Evolutionary conservation across 345 rosid genomes (phyloP).

Genomic region (Gossypium ekmanianum): DNA sequence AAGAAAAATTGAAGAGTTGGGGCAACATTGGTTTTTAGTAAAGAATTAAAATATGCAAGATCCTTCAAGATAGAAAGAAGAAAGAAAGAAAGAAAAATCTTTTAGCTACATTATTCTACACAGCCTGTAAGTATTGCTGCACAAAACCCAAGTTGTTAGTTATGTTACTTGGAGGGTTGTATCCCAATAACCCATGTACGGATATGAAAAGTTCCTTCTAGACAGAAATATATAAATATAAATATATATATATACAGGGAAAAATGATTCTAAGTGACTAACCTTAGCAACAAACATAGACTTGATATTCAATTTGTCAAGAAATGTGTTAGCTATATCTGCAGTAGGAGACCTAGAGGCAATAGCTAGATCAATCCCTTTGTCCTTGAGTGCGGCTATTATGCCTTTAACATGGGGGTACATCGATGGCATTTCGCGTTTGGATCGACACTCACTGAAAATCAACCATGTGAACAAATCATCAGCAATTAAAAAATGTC

Average conservation of each 20-base stretch:
- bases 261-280: background rate
- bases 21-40: background rate
- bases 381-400: conserved; percentile 59
- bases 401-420: conserved; percentile 79
- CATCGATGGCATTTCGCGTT: conserved; percentile 68
- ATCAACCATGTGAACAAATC: background rate
- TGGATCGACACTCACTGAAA: conserved; percentile 58
- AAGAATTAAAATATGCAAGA: background rate
- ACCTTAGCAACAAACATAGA: conserved; percentile 68
- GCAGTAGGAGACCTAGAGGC: conserved; percentile 81
- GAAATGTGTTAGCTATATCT: conserved; percentile 63
- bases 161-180: no score
- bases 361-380: conserved; percentile 66
- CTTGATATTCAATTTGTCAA: conserved; percentile 55
- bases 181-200: no score
- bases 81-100: no score
- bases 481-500: background rate
- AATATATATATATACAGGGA: background rate
- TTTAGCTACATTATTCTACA: background rate
- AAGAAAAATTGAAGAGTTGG: background rate
- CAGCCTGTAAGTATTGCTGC: no score
- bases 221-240: background rate
- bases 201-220: background rate
- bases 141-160: no score
- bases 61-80: background rate